Evolutionary conservation across 371 early-diverging fungal species (phyloP).

Genomic region (Mortierella polycephala): DNA sequence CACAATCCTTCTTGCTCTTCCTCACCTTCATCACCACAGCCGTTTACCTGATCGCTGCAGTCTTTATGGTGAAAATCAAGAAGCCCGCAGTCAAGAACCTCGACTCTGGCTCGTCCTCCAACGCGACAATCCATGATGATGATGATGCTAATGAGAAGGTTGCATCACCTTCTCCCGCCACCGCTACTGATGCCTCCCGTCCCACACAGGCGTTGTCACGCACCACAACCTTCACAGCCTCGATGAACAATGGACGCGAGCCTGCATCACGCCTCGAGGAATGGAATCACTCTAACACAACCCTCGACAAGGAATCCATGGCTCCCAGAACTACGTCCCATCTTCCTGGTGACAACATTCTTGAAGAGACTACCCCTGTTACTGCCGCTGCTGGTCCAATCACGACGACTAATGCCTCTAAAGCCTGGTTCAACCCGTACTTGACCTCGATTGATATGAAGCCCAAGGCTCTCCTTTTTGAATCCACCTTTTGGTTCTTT

Average conservation of each 20-base stretch:
- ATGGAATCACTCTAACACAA: slow-evolving; percentile 34
- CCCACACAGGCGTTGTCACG: slow-evolving; percentile 31
- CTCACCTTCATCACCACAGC: slow-evolving; percentile 47
- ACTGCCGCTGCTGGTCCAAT: neutral
- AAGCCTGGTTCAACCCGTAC: slow-evolving; percentile 38
- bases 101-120: slow-evolving; percentile 31
- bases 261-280: slow-evolving; percentile 16
- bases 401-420: slow-evolving; percentile 14
- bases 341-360: slow-evolving; percentile 39
- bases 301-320: slow-evolving; percentile 32
- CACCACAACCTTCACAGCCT: slow-evolving; percentile 44
- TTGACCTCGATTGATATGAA: slow-evolving; percentile 47
- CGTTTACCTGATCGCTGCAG: slow-evolving; percentile 39
- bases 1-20: slow-evolving; percentile 46
- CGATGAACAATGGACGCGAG: slow-evolving; percentile 31
- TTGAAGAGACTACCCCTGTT: slow-evolving; percentile 19
- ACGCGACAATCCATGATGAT: slow-evolving; percentile 12
- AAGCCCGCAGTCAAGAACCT: slow-evolving; percentile 21
- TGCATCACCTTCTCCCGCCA: neutral
- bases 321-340: slow-evolving; percentile 7
- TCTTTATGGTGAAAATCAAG: slow-evolving; percentile 51
- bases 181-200: neutral
- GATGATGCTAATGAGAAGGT: slow-evolving; percentile 5
- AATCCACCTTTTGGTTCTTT: slow-evolving; percentile 54
- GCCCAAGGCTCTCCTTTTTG: slow-evolving; percentile 33